These are phyloP conservation scores for Penicillium sp. DNA, from an alignment of 2,329 filamentous ascomycete genomes.

Conservation along the genomic window DNA sequence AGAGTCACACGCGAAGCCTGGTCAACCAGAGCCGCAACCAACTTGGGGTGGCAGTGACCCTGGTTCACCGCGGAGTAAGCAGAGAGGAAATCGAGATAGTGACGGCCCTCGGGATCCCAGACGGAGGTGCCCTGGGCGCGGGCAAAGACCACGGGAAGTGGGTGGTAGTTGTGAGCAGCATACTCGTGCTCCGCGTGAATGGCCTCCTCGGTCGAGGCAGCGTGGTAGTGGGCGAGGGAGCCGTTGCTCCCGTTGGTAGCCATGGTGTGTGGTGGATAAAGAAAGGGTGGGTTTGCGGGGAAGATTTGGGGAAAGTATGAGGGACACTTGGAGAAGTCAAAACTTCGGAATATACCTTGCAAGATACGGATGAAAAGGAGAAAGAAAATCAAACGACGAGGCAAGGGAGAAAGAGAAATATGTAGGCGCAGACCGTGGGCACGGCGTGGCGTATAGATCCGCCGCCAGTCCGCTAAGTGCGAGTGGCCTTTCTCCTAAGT, in stretches of 20 bases:
- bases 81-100: constrained; percentile 97
- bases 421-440: constrained; percentile 9
- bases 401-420: constrained; percentile 4
- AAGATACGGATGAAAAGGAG: background rate
- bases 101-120: constrained; percentile 93
- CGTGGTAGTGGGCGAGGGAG: constrained; percentile 59
- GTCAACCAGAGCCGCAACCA: constrained; percentile 83
- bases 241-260: constrained; percentile 42
- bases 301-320: constrained; percentile 15
- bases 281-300: constrained; percentile 9
- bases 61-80: constrained; percentile 98
- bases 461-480: constrained; percentile 37
- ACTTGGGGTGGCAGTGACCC: constrained; percentile 94
- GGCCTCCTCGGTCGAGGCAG: constrained; percentile 73
- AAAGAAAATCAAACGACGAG: constrained; percentile 5
- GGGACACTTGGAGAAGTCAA: background rate
- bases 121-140: constrained; percentile 81
- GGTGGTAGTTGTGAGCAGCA: constrained; percentile 98
- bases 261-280: constrained; percentile 14
- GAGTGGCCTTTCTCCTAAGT: constrained; percentile 28
- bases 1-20: constrained; percentile 88
- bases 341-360: background rate
- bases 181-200: constrained; percentile 78
- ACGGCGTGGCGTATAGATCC: constrained; percentile 14
- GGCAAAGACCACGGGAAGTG: constrained; percentile 89